phyloP scores from a whole-genome alignment of 768 basidiomycete genomes.

The Xanthoconium purpureum region DNA sequence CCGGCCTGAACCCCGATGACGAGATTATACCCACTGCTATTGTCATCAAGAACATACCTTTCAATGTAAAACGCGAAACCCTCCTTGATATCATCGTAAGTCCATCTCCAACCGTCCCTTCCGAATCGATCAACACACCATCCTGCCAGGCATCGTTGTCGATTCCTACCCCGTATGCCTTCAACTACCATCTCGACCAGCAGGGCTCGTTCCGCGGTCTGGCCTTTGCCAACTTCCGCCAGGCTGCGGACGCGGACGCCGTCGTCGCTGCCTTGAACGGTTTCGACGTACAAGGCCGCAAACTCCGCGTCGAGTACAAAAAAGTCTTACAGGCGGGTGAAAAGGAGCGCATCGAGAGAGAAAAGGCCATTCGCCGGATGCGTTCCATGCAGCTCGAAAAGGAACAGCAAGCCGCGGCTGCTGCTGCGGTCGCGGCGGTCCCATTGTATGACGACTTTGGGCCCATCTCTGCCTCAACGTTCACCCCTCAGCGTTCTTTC shows the following conservation, averaged over 20 bases:
- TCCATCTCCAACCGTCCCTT: constrained; percentile 18
- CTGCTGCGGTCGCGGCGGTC: constrained; percentile 17
- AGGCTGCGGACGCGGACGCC: constrained; percentile 86
- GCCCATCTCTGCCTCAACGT: constrained; percentile 50
- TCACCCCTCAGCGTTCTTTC: constrained; percentile 72
- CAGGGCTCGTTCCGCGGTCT: constrained; percentile 95
- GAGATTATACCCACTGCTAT: constrained; percentile 98
- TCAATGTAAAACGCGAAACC: constrained; percentile 96
- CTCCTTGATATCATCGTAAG: constrained; percentile 94
- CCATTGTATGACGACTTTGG: constrained; percentile 74
- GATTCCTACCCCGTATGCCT: constrained; percentile 97
- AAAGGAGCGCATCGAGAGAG: constrained; percentile 97
- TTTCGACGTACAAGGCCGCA: constrained; percentile 93
- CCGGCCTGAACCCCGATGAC: constrained; percentile 62
- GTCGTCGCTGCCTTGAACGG: constrained; percentile 96
- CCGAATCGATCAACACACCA: constrained; percentile 10
- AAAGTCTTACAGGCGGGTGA: constrained; percentile 99
- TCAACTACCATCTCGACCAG: constrained; percentile 98
- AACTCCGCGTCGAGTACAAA: constrained; percentile 98
- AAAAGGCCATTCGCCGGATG: constrained; percentile 98
- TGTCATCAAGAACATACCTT: constrained; percentile 99
- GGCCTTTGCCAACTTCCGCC: constrained; percentile 97
- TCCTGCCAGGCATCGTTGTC: constrained; percentile 72
- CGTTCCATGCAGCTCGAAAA: constrained; percentile 94
- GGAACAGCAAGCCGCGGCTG: constrained; percentile 48